Evolutionary conservation across 768 basidiomycete genomes (phyloP), one percentile per base, ranked within the genome.

Genomic region (Russula sp.): DNA sequence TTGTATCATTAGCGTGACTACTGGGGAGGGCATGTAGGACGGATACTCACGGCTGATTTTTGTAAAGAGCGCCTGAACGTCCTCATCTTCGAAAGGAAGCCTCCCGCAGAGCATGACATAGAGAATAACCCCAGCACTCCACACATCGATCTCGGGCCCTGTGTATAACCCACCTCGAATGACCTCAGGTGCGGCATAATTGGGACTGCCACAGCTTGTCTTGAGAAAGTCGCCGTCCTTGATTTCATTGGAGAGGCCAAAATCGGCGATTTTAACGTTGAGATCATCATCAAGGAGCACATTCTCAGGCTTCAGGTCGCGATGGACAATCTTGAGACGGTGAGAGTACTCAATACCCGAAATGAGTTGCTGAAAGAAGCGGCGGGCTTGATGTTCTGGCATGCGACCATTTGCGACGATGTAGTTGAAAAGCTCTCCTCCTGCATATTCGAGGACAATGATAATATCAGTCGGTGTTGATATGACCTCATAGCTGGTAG

Each of bases 221-320:
- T 93, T 93, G 59, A 99, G 78, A 73, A 98, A 98, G 70, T 94
- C 93, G 1, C 96, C 97, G 68, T 98, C 96, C 69, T 86, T 87
- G 77, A 98, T 95, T 71, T 95, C 89, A 72, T 95, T 98, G 3
- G 91, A 91, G 56, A 99, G 78, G 2, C 97, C 97, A 72, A 98
- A 99, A 77, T 99, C 97, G n/a, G 93, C 95, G 65, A 99, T 98
- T 76, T 99, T 99, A 75, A 98, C 86, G 69, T 90, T 91, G 62
- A 88, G 79, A 70, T 87, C 84, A 56, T 89, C 87, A 73, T 92
- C 90, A 7, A 93, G 80, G 16, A 93, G 81, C 13, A 95, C 85
- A 69, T 98, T 98, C 74, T 99, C 97, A 1, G 97, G 97, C 74
- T 99, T 99, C 51, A 99, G 79, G 74, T 99, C 97, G 42, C 97